Conservation (phyloP, 139 green algal genomes). For the Trebouxia sp. region DNA sequence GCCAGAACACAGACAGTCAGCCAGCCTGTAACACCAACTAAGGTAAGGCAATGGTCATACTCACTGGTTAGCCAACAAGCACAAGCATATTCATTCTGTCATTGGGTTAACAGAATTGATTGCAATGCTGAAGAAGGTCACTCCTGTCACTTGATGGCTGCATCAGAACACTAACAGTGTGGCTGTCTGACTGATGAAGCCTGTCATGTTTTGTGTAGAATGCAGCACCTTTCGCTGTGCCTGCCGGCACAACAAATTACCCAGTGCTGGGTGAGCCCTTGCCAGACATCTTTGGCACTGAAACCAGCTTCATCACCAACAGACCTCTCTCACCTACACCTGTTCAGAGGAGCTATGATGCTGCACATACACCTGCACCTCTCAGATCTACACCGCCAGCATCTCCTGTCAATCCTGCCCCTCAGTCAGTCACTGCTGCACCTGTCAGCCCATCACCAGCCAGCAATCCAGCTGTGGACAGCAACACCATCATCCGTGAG, state of each 20-base stretch:
- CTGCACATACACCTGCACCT: too few relatives aligned
- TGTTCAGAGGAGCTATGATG: too few relatives aligned
- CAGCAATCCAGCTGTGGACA: neutral
- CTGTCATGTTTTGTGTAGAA: neutral
- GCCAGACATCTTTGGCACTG: constrained; percentile 7
- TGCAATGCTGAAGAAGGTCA: too few relatives aligned
- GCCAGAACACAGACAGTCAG: neutral
- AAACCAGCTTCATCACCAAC: neutral
- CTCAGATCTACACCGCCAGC: neutral
- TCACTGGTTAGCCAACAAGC: too few relatives aligned
- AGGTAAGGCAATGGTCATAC: too few relatives aligned
- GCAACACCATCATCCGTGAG: neutral
- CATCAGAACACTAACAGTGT: neutral
- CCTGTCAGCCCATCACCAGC: neutral
- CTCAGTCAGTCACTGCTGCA: neutral
- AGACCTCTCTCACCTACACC: neutral
- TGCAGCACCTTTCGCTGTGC: neutral
- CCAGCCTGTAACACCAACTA: neutral
- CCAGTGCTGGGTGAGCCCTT: neutral
- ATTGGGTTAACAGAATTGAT: too few relatives aligned
- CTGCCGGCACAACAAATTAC: neutral
- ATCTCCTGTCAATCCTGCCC: neutral
- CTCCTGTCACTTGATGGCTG: too few relatives aligned
- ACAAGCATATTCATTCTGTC: too few relatives aligned
- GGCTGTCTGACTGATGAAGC: neutral